phyloP scores from a whole-genome alignment of 1,139 yeast genomes.

The Zygoascus hellenicus region DNA sequence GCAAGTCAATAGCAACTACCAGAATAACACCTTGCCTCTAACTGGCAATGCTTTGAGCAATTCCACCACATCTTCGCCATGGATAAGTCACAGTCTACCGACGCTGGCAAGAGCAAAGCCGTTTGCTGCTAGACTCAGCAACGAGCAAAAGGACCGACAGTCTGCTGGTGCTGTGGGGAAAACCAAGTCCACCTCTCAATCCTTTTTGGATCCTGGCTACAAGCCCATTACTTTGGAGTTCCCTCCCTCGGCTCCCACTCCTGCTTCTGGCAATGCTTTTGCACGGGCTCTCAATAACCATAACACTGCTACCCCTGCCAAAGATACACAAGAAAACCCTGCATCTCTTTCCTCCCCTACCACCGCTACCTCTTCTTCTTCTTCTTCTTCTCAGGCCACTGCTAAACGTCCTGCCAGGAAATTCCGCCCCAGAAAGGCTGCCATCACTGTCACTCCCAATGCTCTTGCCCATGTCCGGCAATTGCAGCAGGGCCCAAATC shows the following conservation, averaged over 20 bases:
- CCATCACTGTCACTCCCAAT: slow-evolving; percentile 67
- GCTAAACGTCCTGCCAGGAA: slow-evolving; percentile 44
- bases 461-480: slow-evolving; percentile 68
- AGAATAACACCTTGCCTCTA: not conserved
- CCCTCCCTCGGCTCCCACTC: slow-evolving; percentile 1
- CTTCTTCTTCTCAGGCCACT: slow-evolving; percentile 14
- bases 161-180: not conserved
- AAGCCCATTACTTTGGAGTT: slow-evolving; percentile 5
- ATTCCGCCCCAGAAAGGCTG: slow-evolving; percentile 80
- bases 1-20: not conserved
- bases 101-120: slow-evolving; percentile 7
- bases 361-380: not conserved
- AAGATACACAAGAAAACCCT: not conserved
- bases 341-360: slow-evolving; percentile 3
- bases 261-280: not conserved
- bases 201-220: slow-evolving; percentile 5
- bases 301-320: not conserved
- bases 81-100: slow-evolving; percentile 9
- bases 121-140: slow-evolving; percentile 7
- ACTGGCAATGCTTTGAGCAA: slow-evolving; percentile 3
- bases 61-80: slow-evolving; percentile 8
- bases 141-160: not conserved
- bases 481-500: slow-evolving; percentile 72
- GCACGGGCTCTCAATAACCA: slow-evolving; percentile 4
- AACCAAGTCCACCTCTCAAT: not conserved